Conservation (phyloP, 1,284 basidiomycete species). For the Ustilago sp. region DNA sequence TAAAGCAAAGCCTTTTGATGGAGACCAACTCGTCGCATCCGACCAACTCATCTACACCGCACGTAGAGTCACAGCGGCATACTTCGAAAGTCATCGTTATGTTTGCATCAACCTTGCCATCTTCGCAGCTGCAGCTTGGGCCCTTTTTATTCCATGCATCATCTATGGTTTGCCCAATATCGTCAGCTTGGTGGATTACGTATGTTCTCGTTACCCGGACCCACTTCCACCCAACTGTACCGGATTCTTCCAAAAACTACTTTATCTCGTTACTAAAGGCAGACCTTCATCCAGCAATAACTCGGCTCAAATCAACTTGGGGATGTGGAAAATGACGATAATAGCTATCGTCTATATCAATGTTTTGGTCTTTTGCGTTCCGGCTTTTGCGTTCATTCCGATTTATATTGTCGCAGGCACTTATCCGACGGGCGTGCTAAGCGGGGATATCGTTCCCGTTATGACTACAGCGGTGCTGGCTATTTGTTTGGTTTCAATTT, state of each 20-base stretch:
- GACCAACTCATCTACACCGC: slow-evolving; percentile 21
- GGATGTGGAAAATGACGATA: slow-evolving; percentile 33
- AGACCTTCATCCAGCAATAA: background rate
- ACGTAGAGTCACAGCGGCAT: background rate
- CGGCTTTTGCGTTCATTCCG: slow-evolving; percentile 13
- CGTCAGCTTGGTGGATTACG: slow-evolving; percentile 12
- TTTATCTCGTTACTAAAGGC: slow-evolving; percentile 20
- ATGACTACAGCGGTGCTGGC: background rate
- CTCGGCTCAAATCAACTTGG: background rate
- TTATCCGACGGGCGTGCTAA: background rate
- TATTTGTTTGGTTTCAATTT: slow-evolving; percentile 7
- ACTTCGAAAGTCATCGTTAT: slow-evolving; percentile 16
- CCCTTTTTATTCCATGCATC: slow-evolving; percentile 1
- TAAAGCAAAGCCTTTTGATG: background rate
- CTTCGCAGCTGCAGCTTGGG: slow-evolving; percentile 1
- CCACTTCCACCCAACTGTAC: slow-evolving; percentile 11
- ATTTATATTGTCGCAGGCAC: slow-evolving; percentile 11
- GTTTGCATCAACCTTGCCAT: slow-evolving; percentile 16
- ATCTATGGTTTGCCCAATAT: slow-evolving; percentile 13
- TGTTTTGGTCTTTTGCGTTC: slow-evolving; percentile 11
- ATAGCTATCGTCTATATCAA: slow-evolving; percentile 11
- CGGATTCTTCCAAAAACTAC: slow-evolving; percentile 1
- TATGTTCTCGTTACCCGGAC: background rate
- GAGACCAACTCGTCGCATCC: slow-evolving; percentile 2
- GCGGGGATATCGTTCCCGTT: background rate